Evolutionary conservation across 2,329 filamentous ascomycete genomes (phyloP).

Genomic region (Chaetomium globosum): DNA sequence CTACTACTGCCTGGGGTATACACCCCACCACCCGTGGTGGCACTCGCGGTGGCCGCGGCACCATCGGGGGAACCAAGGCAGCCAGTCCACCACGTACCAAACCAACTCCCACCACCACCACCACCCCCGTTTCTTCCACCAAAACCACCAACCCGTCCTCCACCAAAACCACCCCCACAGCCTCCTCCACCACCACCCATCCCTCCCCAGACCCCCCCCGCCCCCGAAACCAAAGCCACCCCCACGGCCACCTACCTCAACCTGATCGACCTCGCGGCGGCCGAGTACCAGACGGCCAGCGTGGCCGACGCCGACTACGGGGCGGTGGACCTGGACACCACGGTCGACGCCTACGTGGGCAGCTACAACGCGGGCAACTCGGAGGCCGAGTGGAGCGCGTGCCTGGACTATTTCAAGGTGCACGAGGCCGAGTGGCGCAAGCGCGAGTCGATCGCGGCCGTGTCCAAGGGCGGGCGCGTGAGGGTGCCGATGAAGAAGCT

Average conservation of each 20-base stretch:
- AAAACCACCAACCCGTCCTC: not conserved
- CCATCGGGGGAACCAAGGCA: not conserved
- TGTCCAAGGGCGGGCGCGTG: no score
- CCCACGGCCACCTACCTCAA: not conserved
- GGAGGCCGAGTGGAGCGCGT: constrained; percentile 21
- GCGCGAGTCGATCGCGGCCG: constrained; percentile 4
- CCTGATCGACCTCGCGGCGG: constrained; percentile 1
- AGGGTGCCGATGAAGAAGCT: constrained; percentile 32
- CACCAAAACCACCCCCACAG: not conserved
- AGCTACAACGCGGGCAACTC: constrained; percentile 32
- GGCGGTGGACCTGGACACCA: constrained; percentile 18
- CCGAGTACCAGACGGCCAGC: constrained; percentile 15
- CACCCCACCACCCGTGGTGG: not conserved
- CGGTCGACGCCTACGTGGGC: constrained; percentile 32
- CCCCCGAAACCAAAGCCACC: not conserved
- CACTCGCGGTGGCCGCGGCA: not conserved
- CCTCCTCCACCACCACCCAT: not conserved
- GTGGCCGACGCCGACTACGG: constrained; percentile 32
- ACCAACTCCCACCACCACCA: not conserved
- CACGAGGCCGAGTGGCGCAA: constrained; percentile 19
- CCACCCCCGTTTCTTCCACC: not conserved
- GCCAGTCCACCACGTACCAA: not conserved
- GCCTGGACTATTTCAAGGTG: constrained; percentile 32
- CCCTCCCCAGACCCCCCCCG: not conserved
- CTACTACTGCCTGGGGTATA: not conserved